phyloP scores from a whole-genome alignment of 176 grass and related monocot species.

The Canna indica region DNA sequence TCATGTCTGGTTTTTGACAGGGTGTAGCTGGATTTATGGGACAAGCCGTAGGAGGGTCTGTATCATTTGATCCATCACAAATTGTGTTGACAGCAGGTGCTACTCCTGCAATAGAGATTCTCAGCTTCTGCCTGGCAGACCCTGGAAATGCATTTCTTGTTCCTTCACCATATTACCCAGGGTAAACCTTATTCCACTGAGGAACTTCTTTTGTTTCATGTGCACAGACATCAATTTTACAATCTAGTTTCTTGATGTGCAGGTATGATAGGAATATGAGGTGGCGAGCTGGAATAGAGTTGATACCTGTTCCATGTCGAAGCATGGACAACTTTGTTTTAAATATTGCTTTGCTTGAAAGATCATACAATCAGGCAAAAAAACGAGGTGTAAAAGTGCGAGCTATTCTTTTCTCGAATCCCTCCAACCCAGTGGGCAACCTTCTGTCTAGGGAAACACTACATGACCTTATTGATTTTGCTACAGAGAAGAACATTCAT shows the following conservation, averaged over 20 bases:
- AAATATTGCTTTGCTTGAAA: slow-evolving; percentile 60
- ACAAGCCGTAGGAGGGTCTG: slow-evolving; percentile 54
- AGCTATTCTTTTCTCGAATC: slow-evolving; percentile 84
- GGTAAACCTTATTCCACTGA: slow-evolving; percentile 25
- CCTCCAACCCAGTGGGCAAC: slow-evolving; percentile 85
- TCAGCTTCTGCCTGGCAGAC: slow-evolving; percentile 10
- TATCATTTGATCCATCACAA: slow-evolving; percentile 57
- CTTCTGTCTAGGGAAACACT: slow-evolving; percentile 61
- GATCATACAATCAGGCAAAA: slow-evolving; percentile 82
- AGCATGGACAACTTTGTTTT: slow-evolving; percentile 82
- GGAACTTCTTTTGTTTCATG: neutral
- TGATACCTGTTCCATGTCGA: slow-evolving; percentile 90
- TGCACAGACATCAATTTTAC: neutral
- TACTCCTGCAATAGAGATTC: slow-evolving; percentile 16
- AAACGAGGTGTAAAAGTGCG: slow-evolving; percentile 73
- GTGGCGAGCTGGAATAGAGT: slow-evolving; percentile 74
- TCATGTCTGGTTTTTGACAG: slow-evolving; percentile 22
- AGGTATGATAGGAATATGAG: slow-evolving; percentile 93
- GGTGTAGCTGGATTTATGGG: slow-evolving; percentile 87
- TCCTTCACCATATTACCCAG: slow-evolving; percentile 81
- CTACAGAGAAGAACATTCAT: slow-evolving; percentile 85
- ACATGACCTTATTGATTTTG: slow-evolving; percentile 55
- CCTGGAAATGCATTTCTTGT: slow-evolving; percentile 22
- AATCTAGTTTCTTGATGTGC: neutral
- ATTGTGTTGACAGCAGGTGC: slow-evolving; percentile 7